Base-by-base conservation (phyloP, 2,329 filamentous ascomycete genomes). In the Cladorrhinum sp. region DNA sequence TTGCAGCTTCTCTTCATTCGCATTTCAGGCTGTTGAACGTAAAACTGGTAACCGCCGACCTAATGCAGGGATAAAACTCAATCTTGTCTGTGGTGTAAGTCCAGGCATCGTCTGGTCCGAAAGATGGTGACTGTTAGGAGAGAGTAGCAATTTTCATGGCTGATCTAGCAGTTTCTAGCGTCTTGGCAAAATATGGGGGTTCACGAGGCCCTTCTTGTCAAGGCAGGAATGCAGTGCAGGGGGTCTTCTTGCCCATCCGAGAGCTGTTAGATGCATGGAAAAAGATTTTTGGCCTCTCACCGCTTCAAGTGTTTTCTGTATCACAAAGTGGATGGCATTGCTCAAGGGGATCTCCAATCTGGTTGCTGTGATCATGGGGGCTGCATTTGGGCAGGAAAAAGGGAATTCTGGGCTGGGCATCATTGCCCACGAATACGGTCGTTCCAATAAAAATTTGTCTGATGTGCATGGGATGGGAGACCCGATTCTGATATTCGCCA, bases 41-140 rank as follows among this genome's bases (percentile, higher is more conserved):
- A 46, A 10, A 46, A 18, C n/a, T 16, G 16, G 42, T 46, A 46
- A 46, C 42, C 42, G 42, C 42, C 42, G 16, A 46, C 39, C 54
- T 49, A 57, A 57, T 48, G 39, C 54, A 57, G 54, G 54, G 36
- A 49, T 48, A 36, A 42, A 48, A 56, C 18, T 18, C 54, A 21
- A 48, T 56, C 12, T 46, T 36, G 2, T 36, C 12, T 9, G 7
- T 9, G 21, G 54, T 48, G 21, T 48, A 42, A 56, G 16, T 42
- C 53, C 10, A 12, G 39, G 53, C 39, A 36, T 9, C 18, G 5
- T 26, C 16, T 42, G 36, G 21, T 20, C 16, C 30, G 9, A 26
- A 9, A 42, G 54, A 56, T 48, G 24, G 14, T n/a, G 9, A 16
- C 18, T 26, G 54, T 56, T 56, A 48, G 36, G 5, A 12, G 46